Base-by-base conservation (phyloP, 192 early-diverging fungal species). In the Phycomyces nitens region DNA sequence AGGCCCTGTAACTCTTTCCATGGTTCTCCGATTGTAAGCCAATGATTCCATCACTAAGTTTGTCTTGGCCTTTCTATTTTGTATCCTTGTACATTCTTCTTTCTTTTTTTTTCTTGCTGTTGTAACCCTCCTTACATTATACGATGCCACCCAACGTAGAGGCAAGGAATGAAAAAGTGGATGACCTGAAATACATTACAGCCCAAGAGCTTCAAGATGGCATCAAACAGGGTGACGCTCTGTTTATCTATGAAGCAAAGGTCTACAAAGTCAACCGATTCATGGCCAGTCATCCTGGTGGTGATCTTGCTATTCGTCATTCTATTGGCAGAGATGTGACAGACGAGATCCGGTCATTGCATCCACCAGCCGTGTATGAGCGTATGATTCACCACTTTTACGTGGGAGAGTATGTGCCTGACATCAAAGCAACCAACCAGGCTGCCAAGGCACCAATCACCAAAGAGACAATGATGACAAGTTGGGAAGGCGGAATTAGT, bases 241-340 rank as follows among this genome's bases (percentile, higher is more conserved):
- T 96, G 52, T 88, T 98, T 63, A 85, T 98, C 26, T 89, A 90
- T 62, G 82, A 89, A 41, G 80, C 84, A 59, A 91, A 93, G 71
- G 94, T 96, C 60, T 95, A 94, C 84, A 89, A 92, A 73, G 80
- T 95, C 18, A 84, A 93, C 82, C 74, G 77, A 29, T 89, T 88
- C 76, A 77, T 89, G 66, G 83, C 87, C 69, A 82, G 81, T 63
- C 96, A 99, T 67, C 96, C 96, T 0, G 96, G 96, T 53, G 96
- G 96, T 26, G 87, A 88, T 43, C 79, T 95, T n/a, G 92, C 90
- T 55, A 85, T 98, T 43, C 73, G 80, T 72, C 91, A 96, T 76
- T 86, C 92, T 81, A 80, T 89, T 29, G 96, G 95, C 69, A 84
- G 80, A 65, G 94, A 98, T 70, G 92, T 93, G 16, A 96, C 96